Evolutionary conservation across 352 stramenopile species (phyloP), one percentile per base, ranked within the genome.

Genomic region (Pythium guiyangense): DNA sequence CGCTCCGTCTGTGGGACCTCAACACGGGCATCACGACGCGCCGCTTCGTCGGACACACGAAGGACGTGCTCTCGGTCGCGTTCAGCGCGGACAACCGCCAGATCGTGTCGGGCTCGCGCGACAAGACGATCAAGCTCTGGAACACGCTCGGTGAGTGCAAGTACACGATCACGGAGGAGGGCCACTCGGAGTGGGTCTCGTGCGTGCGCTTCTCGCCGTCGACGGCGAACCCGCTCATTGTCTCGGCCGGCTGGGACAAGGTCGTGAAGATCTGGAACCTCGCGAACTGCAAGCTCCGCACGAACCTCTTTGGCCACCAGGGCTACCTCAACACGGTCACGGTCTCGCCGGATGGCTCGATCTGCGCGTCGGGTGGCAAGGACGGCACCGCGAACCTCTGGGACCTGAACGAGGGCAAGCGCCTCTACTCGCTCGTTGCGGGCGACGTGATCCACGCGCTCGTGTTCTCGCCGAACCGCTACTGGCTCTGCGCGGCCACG

Each of bases 111-210:
- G 97, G 94, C 64, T 99, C 96, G 62, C 96, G 98, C 66, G 98
- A 99, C 86, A 98, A 98, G 84, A 98, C 96, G 55, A 98, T 99
- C 79, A 99, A 99, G 90, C 82, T 99, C 42, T 99, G 98, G 97
- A 99, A 99, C 90, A 99, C 97, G 22, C 79, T 99, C 51, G 97
- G 96, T 63, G 96, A 99, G 74, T 99, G 96, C 91, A 99, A 99
- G 85, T 99, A 98, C 89, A 99, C 96, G 34, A 99, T 99, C 77
- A 94, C 77, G 15, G 91, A 98, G 59, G 95, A 99, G 64, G 97
- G 97, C 64, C 98, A 99, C 90, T 98, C 96, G 42, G 98, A 99
- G 82, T 99, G 98, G 98, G 97, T 99, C 52, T 99, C 96, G 60
- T 99, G 97, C 76, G 97, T 99, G 55, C 91, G 97, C 62, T 99